Conservation (phyloP, 768 basidiomycete genomes). For the Suillus hirtellus region DNA sequence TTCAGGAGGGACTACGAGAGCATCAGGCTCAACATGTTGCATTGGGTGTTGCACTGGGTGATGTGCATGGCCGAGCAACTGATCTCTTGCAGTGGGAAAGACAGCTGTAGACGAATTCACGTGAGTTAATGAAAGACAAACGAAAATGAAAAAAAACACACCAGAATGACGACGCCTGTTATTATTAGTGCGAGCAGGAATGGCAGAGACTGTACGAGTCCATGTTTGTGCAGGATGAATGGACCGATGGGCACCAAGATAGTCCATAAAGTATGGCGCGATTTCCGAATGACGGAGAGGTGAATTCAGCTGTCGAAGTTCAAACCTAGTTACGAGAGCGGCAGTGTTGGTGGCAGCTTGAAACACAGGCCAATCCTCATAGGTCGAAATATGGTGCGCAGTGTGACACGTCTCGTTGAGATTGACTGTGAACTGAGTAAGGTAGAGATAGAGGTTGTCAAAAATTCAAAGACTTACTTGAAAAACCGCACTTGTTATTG, state of each 20-base stretch:
- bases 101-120: background rate
- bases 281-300: background rate
- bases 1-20: background rate
- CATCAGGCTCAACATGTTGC: background rate
- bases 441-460: background rate
- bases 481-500: background rate
- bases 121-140: background rate
- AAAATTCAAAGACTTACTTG: background rate
- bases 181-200: background rate
- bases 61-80: background rate
- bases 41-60: background rate
- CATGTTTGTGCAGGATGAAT: background rate
- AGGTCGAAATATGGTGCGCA: background rate
- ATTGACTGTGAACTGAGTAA: background rate
- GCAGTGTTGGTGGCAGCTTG: background rate
- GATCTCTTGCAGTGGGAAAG: background rate
- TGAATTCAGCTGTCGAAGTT: background rate
- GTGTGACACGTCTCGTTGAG: background rate
- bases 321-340: background rate
- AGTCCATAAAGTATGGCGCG: background rate
- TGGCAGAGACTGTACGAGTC: background rate
- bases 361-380: background rate
- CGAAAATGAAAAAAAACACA: background rate
- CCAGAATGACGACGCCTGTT: background rate
- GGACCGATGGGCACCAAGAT: background rate